A percentile compares a stretch with the other conserved stretches of the same genome.
Conservation (phyloP, 495 filamentous ascomycete species). For the Daldinia childiae region DNA sequence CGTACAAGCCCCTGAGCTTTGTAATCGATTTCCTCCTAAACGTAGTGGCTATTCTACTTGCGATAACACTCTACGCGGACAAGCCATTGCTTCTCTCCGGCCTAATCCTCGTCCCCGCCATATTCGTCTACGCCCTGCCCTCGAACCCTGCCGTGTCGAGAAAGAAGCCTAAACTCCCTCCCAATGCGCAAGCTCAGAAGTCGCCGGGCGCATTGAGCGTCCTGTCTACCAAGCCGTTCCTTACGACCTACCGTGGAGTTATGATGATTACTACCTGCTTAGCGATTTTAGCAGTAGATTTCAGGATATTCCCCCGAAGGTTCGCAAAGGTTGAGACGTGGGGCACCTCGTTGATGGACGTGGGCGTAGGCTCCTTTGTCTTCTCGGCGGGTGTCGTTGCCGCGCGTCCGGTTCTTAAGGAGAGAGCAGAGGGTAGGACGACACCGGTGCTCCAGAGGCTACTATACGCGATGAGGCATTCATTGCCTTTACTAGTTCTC, state of each 20-base stretch:
- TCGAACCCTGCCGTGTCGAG: conserved; percentile 49
- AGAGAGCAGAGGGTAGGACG: conserved; percentile 59
- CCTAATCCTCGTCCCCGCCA: conserved; percentile 75
- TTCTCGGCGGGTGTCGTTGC: conserved; percentile 95
- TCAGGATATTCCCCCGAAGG: conserved; percentile 87
- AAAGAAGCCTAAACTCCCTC: conserved; percentile 68
- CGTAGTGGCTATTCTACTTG: conserved; percentile 80
- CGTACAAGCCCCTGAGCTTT: conserved; percentile 72
- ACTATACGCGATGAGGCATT: conserved; percentile 73
- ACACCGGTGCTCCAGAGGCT: conserved; percentile 65
- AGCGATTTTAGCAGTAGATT: conserved; percentile 97
- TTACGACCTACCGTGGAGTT: conserved; percentile 86
- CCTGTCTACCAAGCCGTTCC: conserved; percentile 85
- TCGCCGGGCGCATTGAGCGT: conserved; percentile 53
- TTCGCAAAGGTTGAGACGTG: conserved; percentile 98
- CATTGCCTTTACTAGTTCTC: conserved; percentile 81
- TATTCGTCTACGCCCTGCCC: conserved; percentile 65
- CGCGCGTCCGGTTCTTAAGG: conserved; percentile 84
- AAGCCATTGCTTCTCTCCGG: conserved; percentile 77
- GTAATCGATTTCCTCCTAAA: conserved; percentile 87
- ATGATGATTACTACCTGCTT: conserved; percentile 96
- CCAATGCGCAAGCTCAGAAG: conserved; percentile 50
- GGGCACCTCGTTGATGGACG: conserved; percentile 98
- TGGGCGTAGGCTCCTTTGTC: conserved; percentile 97
- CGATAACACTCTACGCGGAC: conserved; percentile 85